Evolutionary conservation across 2,329 filamentous ascomycete species (phyloP), one percentile per base, ranked within the genome.

Genomic region (Diaporthe batatas): DNA sequence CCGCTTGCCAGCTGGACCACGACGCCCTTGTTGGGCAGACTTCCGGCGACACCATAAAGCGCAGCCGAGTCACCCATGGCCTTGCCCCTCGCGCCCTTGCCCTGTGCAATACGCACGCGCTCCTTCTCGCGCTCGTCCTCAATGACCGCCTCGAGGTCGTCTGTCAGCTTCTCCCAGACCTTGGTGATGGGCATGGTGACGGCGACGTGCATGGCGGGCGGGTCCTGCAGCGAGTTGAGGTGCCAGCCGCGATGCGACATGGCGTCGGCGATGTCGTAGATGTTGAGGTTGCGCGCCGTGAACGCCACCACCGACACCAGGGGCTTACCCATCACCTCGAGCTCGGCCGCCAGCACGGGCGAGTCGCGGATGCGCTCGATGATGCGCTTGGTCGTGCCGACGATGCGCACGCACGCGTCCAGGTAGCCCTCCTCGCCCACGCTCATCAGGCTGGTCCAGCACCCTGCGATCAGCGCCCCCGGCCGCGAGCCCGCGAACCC

Each of bases 1-100:
- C 95, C 96, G 77, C 89, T 94, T 1, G 95, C 96, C 80, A 99
- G 84, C 78, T 97, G 94, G 76, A 94, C 94, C 42, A 99, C 95
- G 44, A 99, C 92, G 77, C 93, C 94, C 89, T 98, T 98, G 81
- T 99, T 97, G 1, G 96, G 96, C 82, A 99, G 83, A 79, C 94
- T 97, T 7, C 96, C 96, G 0, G 96, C 96, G 72, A 99, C 95
- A 70, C 96, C 96, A 83, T 99, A 99, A 75, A 99, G 84, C 6
- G 95, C 95, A 1, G 94, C 94, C 18, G 94, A 91, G 81, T 98
- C 94, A 1, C 94, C 94, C 77, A 91, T 88, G 32, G 90, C 91
- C 81, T 91, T 90, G 47, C 91, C 91, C 82, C 91, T 89, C 42
- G 84, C 82, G 0, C 87, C 87, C 82, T 91, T 92, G 14, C 92